Evolutionary conservation across 2,329 filamentous ascomycete genomes (phyloP).

Genomic region (Neonectria coccinea): DNA sequence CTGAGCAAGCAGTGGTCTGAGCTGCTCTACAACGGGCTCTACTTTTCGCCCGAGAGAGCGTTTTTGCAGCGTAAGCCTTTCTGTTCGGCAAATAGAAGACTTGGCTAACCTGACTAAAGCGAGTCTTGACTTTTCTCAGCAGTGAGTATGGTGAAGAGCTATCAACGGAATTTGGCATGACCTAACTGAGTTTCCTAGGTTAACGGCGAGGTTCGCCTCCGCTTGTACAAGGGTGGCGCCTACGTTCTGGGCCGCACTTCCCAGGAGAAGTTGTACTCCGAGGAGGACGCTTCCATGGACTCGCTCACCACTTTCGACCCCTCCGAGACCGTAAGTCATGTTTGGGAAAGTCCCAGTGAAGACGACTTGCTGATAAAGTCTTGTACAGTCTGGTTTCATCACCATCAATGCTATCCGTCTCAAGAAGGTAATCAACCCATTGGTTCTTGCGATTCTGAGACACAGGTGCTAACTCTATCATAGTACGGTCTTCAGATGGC

Average conservation of each 20-base stretch:
- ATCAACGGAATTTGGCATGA: neutral
- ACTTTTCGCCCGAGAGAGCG: slow-evolving; percentile 5
- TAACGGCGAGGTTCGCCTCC: slow-evolving; percentile 3
- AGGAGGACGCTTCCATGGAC: slow-evolving; percentile 22
- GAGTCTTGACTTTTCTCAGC: slow-evolving; percentile 10
- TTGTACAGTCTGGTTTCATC: slow-evolving; percentile 15
- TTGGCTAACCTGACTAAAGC: slow-evolving; percentile 2
- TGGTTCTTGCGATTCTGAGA: neutral
- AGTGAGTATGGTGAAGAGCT: slow-evolving; percentile 4
- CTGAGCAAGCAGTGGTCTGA: slow-evolving; percentile 19
- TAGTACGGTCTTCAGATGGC: slow-evolving; percentile 10
- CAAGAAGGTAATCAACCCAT: slow-evolving; percentile 12
- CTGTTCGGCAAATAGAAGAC: neutral
- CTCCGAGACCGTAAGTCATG: slow-evolving; percentile 15
- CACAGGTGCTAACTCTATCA: neutral
- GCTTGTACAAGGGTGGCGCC: slow-evolving; percentile 13
- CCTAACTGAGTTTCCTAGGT: slow-evolving; percentile 5
- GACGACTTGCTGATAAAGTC: neutral
- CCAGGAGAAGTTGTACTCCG: slow-evolving; percentile 15
- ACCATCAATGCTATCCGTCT: slow-evolving; percentile 17
- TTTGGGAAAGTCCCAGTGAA: neutral
- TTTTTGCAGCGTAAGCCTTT: slow-evolving; percentile 12
- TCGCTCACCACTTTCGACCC: slow-evolving; percentile 16
- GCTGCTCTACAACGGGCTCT: slow-evolving; percentile 16
- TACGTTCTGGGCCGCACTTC: slow-evolving; percentile 13